Evolutionary conservation across 2,329 filamentous ascomycete species (phyloP), one percentile per base, ranked within the genome.

Genomic region (Penicillium sclerotigenum): DNA sequence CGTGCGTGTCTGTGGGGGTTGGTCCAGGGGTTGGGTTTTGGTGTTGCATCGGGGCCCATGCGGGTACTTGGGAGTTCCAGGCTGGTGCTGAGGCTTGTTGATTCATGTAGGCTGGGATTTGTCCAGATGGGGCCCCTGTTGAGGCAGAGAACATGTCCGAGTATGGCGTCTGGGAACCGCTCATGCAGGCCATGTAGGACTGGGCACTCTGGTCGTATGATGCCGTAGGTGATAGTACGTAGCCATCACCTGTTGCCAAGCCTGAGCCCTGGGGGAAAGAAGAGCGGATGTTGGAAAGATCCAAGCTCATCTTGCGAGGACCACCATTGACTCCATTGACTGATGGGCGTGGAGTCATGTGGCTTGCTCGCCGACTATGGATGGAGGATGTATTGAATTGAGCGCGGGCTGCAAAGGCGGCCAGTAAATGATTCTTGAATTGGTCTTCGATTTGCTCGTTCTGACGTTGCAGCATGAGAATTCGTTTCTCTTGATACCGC

Each of bases 401-500:
- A 10, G 48, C 31, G 36, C 65, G 64, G 38, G 65, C 57, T 16
- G 67, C 69, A 55, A 74, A 67, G n/a, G 70, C 69, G 0, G 69
- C 68, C n/a, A 74, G 62, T 4, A 75, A 60, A 40, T 74, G 71
- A 26, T 68, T 68, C 34, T 72, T 66, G 52, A 75, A 71, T 43
- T 74, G 69, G 47, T 68, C 66, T 56, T 75, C 69, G 46, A 75
- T 68, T 57, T 73, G 68, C 62, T 67, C 61, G 56, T 70, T 74
- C 59, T 75, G 72, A 5, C 67, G 69, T 38, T 74, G 71, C 46
- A 75, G 63, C 65, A 74, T 71, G n/a, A 67, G 69, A 40, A 72
- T 69, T 31, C 72, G 69, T 54, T 74, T 75, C 49, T 74, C 71
- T 53, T 73, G 71, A 47, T 74, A 74, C 54, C 92, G 89, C 64